Base-by-base conservation (phyloP, 192 early-diverging fungal species). In the Entrophospora sp. region DNA sequence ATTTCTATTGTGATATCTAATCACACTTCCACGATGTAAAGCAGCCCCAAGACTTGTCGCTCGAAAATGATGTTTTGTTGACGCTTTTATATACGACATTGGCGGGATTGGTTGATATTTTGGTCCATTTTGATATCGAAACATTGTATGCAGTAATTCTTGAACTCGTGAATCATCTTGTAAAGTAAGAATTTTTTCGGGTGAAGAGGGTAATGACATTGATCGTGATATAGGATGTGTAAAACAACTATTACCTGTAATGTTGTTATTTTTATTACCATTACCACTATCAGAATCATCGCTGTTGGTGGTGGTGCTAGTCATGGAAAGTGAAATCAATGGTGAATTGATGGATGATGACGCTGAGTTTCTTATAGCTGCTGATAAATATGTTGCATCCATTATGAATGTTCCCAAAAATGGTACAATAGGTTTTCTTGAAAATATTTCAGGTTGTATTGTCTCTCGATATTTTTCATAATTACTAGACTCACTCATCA, bases 321-420 rank as follows among this genome's bases (percentile, higher is more conserved):
- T n/a, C n/a, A n/a, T n/a, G n/a, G n/a, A n/a, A n/a, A n/a, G n/a
- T n/a, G n/a, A n/a, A n/a, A n/a, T n/a, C n/a, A n/a, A n/a, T n/a
- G 70, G 61, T 3, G 67, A 68, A 44, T 68, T 71, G n/a, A n/a
- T n/a, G n/a, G n/a, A n/a, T 12, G 70, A 64, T 30, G 73, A 73
- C 13, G 60, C 66, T 5, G 73, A 45, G 4, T 65, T 68, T 36
- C 87, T 89, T 38, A 79, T 75, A 5, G 83, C 78, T 0, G 85
- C 84, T 24, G 84, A 58, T 30, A 89, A 69, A 71, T 90, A 91
- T 1, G 88, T 89, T n/a, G 84, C 77, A 55, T 91, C 89, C 71
- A 89, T 86, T 9, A 90, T 82, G 69, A 87, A 83, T 2, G 88
- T 76, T 14, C 89, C 89, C 25, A 91, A 59, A 72, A 86, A 91